Conservation (phyloP, 495 filamentous ascomycete genomes). For the Aspergillus campestris region DNA sequence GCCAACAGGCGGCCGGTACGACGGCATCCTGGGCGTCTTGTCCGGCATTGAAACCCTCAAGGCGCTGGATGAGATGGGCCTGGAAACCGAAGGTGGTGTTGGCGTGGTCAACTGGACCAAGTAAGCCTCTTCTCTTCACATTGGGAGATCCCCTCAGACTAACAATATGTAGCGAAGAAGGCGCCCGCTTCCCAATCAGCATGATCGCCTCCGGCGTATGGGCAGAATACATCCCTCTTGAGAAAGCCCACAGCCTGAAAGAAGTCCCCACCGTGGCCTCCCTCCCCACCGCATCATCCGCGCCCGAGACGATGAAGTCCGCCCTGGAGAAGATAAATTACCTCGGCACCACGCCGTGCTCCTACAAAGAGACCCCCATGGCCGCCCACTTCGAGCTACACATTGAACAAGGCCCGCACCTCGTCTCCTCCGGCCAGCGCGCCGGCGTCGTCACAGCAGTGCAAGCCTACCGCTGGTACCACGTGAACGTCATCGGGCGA, state of each 20-base stretch:
- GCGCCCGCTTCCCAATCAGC: slow-evolving; percentile 69
- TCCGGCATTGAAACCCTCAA: slow-evolving; percentile 65
- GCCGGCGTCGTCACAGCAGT: slow-evolving; percentile 67
- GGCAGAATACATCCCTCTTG: slow-evolving; percentile 57
- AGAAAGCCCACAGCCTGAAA: slow-evolving; percentile 50
- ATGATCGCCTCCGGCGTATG: slow-evolving; percentile 74
- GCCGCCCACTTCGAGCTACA: slow-evolving; percentile 79
- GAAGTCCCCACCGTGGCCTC: slow-evolving; percentile 44
- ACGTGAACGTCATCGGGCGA: slow-evolving; percentile 53
- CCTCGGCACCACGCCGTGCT: slow-evolving; percentile 49
- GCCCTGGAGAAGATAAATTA: slow-evolving; percentile 67
- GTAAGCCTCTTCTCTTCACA: slow-evolving; percentile 13
- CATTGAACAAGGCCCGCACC: slow-evolving; percentile 72
- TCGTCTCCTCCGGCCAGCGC: slow-evolving; percentile 51
- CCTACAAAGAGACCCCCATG: slow-evolving; percentile 55
- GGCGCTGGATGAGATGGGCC: slow-evolving; percentile 56
- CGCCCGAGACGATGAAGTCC: slow-evolving; percentile 54
- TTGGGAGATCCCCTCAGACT: slow-evolving; percentile 1
- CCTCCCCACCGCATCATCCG: slow-evolving; percentile 32
- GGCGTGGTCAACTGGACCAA: slow-evolving; percentile 81
- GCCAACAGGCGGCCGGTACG: slow-evolving; percentile 63
- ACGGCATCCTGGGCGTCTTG: slow-evolving; percentile 67
- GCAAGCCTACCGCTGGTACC: slow-evolving; percentile 61
- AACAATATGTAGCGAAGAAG: slow-evolving; percentile 51
- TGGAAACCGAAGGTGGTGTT: slow-evolving; percentile 63